Conservation (phyloP, 2,329 filamentous ascomycete genomes). For the Trichocomaceae sp. region DNA sequence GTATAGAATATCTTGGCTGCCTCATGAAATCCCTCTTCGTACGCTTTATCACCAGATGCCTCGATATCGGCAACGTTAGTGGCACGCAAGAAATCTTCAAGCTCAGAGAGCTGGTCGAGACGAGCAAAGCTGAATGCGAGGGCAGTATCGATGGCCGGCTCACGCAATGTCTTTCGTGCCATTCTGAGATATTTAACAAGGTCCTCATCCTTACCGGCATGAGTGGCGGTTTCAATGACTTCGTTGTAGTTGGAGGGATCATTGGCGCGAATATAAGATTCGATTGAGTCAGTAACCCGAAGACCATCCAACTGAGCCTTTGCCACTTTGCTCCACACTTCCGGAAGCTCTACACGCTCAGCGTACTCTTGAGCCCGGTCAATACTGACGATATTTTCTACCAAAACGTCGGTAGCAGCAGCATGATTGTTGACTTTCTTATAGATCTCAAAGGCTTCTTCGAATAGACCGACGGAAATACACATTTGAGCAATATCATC, state of each 20-base stretch:
- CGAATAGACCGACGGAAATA: slow-evolving; percentile 88
- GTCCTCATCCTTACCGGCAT: slow-evolving; percentile 95
- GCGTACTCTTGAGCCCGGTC: slow-evolving; percentile 94
- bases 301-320: slow-evolving; percentile 97
- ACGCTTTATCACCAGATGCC: slow-evolving; percentile 96
- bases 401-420: slow-evolving; percentile 81
- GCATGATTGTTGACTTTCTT: slow-evolving; percentile 93
- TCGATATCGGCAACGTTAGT: slow-evolving; percentile 96
- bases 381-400: slow-evolving; percentile 96
- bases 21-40: slow-evolving; percentile 87
- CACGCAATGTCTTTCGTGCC: slow-evolving; percentile 93
- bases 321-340: slow-evolving; percentile 97
- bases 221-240: slow-evolving; percentile 91
- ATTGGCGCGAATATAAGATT: slow-evolving; percentile 92
- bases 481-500: slow-evolving; percentile 90
- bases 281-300: slow-evolving; percentile 83
- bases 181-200: slow-evolving; percentile 94
- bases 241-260: slow-evolving; percentile 91
- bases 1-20: slow-evolving; percentile 98
- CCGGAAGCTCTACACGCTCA: slow-evolving; percentile 84
- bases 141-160: slow-evolving; percentile 86
- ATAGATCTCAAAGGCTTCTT: slow-evolving; percentile 97
- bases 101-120: slow-evolving; percentile 81
- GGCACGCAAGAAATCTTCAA: slow-evolving; percentile 90
- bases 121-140: slow-evolving; percentile 91